Conservation (phyloP, 2,329 filamentous ascomycete genomes). For the Orbilia blumenaviensis region DNA sequence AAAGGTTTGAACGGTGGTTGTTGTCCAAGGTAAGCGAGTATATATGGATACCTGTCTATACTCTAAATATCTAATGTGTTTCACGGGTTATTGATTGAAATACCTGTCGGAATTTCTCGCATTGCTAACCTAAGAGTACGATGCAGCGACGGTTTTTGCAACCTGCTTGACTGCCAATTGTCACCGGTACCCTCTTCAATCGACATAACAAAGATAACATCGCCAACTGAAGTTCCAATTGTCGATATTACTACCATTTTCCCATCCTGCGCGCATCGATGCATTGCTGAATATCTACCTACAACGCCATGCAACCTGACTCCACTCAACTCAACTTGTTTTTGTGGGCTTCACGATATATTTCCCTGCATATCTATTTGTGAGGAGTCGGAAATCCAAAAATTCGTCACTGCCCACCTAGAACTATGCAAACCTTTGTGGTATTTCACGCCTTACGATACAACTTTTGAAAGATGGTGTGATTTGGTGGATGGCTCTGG, state of each 20-base stretch:
- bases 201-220: conserved; percentile 28
- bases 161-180: conserved; percentile 36
- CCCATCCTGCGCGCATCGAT: conserved; percentile 39
- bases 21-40: conserved; percentile 22
- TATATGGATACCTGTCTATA: neutral
- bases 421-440: conserved; percentile 41
- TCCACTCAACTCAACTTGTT: conserved; percentile 38
- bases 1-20: conserved; percentile 39
- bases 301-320: conserved; percentile 16
- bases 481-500: conserved; percentile 33
- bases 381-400: neutral
- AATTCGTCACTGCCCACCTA: conserved; percentile 21
- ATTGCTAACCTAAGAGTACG: neutral
- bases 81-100: no score
- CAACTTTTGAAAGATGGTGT: conserved; percentile 43
- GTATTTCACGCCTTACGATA: conserved; percentile 41
- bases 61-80: no score
- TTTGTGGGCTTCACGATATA: conserved; percentile 42
- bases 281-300: conserved; percentile 36
- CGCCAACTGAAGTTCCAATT: conserved; percentile 25
- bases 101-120: no score
- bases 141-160: conserved; percentile 29
- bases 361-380: conserved; percentile 38
- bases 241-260: conserved; percentile 35
- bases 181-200: conserved; percentile 4